Base-by-base conservation (phyloP, 495 filamentous ascomycete species). In the Penicillium canariense region DNA sequence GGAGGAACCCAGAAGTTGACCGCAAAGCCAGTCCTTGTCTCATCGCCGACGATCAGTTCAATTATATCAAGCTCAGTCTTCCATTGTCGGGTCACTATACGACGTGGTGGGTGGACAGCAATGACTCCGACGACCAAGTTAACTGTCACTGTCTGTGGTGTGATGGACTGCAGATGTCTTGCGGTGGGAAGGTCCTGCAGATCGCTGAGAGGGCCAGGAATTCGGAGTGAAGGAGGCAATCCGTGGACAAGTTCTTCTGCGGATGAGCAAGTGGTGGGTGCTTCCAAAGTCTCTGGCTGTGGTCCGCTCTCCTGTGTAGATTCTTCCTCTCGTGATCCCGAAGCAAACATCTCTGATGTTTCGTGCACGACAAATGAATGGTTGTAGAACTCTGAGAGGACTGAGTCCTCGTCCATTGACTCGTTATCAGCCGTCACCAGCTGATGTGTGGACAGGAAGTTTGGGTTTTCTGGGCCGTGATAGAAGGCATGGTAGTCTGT, bases 41-140 rank as follows among this genome's bases (percentile, higher is more conserved):
- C 90, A 63, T 97, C 93, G 11, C 88, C 91, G 1, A 96, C 88
- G 1, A 91, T 77, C 5, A 95, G 66, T 61, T 96, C 90, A 30
- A 91, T 71, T 0, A 96, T 77, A 30, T 86, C 77, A 40, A 86
- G 77, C 39, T 71, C 70, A 22, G 58, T 67, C 52, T 71, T 74
- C 68, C 74, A 75, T 58, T 73, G 72, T 45, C 73, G 72, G 0
- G 80, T 80, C 23, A 70, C 71, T 35, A 87, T 73, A 20, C 76
- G 79, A n/a, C 88, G 84, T 2, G 85, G 78, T 26, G 83, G 75
- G 4, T 85, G 77, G 44, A 91, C 77, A 30, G 85, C 82, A 50
- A 96, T 85, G 54, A 97, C 74, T 9, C 86, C 89, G 14, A 87
- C 87, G 14, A 97, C 79, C 9, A 96, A 61, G 61, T 90, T 90